A percentile compares a stretch with the other conserved stretches of the same genome.
phyloP scores from a whole-genome alignment of 1,284 basidiomycete species.

The Heterobasidion irregulare region DNA sequence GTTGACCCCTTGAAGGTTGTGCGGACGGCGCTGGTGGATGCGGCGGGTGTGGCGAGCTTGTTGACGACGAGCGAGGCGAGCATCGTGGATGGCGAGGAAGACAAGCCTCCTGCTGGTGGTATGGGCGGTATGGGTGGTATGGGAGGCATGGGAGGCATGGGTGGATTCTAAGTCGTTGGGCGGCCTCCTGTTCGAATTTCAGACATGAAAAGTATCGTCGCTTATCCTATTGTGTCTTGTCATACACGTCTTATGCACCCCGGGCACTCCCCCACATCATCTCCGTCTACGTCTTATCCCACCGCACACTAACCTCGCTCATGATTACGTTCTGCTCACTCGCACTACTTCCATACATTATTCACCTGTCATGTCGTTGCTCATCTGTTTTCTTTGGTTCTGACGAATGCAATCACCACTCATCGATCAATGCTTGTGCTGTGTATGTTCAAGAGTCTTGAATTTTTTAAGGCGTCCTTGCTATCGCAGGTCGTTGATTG shows the following conservation, averaged over 20 bases:
- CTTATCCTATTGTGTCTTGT: neutral
- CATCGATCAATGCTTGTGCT: neutral
- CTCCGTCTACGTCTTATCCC: neutral
- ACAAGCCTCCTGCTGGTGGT: slow-evolving; percentile 47
- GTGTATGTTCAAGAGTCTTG: neutral
- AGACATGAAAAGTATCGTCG: neutral
- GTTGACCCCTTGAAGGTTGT: slow-evolving; percentile 94
- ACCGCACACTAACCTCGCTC: neutral
- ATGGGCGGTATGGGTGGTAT: slow-evolving; percentile 55
- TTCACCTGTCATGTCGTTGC: neutral
- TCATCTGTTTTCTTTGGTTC: neutral
- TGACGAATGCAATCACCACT: neutral
- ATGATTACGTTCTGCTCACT: neutral
- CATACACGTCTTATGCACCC: neutral
- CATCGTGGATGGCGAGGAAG: slow-evolving; percentile 87
- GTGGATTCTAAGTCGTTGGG: slow-evolving; percentile 22
- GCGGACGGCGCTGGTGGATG: slow-evolving; percentile 85
- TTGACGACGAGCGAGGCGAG: slow-evolving; percentile 92
- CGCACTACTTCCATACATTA: neutral
- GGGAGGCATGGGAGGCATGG: slow-evolving; percentile 34
- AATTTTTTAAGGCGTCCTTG: neutral
- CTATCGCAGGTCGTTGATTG: neutral
- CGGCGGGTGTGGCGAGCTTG: slow-evolving; percentile 80
- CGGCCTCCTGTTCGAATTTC: neutral
- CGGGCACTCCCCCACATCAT: neutral